These are phyloP conservation scores for Paracoccidioides lutzii DNA, from an alignment of 2,329 filamentous ascomycete species.

Conservation along the genomic window DNA sequence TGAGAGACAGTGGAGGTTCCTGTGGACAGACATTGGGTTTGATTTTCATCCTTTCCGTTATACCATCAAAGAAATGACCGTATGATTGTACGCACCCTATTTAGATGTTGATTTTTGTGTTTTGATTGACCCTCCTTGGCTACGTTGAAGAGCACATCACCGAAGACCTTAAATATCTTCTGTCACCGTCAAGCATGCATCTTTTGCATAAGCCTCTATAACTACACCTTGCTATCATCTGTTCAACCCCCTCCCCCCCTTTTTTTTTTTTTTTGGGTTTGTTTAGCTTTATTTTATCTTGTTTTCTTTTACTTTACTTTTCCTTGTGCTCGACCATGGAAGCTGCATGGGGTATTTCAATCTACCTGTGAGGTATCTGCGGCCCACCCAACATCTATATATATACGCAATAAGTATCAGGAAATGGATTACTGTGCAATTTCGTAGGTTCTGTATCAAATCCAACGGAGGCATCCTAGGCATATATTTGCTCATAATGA, in stretches of 20 bases:
- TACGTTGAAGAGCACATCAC: not conserved
- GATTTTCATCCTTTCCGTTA: not conserved
- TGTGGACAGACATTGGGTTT: not conserved
- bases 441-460: no score
- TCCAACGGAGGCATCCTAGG: no score
- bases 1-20: not conserved
- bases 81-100: conserved; percentile 4
- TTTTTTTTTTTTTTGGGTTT: not conserved
- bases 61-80: not conserved
- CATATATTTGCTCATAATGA: no score
- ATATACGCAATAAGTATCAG: no score
- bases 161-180: not conserved
- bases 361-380: not conserved
- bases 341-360: not conserved
- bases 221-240: not conserved
- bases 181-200: not conserved
- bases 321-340: no score
- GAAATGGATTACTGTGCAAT: no score
- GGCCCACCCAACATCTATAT: not conserved
- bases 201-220: not conserved
- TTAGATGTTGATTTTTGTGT: conserved; percentile 9
- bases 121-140: not conserved
- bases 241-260: not conserved
- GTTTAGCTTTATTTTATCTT: not conserved
- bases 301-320: not conserved